Base-by-base conservation (phyloP, 768 basidiomycete species). In the Termitomyces titanicus region DNA sequence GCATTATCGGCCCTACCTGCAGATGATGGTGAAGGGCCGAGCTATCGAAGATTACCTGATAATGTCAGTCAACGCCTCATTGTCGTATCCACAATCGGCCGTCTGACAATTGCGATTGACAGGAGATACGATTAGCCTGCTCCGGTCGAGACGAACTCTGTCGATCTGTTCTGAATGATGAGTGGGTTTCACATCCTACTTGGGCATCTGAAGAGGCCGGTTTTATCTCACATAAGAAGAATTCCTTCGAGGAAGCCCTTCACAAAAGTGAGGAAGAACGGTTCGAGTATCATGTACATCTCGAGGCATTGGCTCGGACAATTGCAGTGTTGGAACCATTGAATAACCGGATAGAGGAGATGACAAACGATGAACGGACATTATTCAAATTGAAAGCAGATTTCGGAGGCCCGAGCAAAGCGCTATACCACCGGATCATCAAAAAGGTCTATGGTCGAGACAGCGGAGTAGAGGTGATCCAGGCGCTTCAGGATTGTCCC, bases 181-280 rank as follows among this genome's bases (percentile, higher is more conserved):
- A 88, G 61, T 98, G 97, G 96, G 94, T 98, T 11, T 97, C 96
- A 13, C 96, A 98, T 69, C 96, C 97, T 3, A 96, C 94, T 1
- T 97, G 94, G 92, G 94, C 94, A 9, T 95, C 94, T 20, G 96
- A 98, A 68, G 94, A 96, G 66, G 84, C 94, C 1, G 94, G 92
- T 10, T 97, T 97, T 63, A 83, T 93, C 59, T 80, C 95, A 6
- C 92, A 98, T 70, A 96, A 97, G 78, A 98, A 98, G 77, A 99
- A 98, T 67, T 80, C 84, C 5, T 98, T 89, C 68, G 97, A 99
- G 70, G 96, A 98, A 65, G 90, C 92, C 0, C 77, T 98, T 54
- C 94, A 98, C 74, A 93, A 93, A 72, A 89, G 93, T 64, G 97
- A 99, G 70, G 96, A 99, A 70, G 97, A 99, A 70, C 85, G 97